Conservation (phyloP, 2,329 filamentous ascomycete genomes). For the Aureobasidium sp. region DNA sequence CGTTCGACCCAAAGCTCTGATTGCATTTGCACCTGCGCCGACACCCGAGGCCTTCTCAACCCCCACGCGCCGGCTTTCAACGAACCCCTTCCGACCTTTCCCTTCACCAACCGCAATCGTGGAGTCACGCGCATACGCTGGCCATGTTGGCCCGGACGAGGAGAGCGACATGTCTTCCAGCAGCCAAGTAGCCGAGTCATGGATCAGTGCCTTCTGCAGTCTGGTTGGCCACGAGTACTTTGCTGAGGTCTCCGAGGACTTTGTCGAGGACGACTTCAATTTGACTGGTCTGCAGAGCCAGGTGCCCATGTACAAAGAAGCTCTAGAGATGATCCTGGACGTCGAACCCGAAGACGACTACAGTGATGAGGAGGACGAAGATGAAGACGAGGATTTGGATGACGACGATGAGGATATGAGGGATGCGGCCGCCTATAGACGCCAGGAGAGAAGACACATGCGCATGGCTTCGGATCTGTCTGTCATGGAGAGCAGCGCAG, state of each 20-base stretch:
- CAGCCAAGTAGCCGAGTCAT: constrained; percentile 67
- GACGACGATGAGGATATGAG: constrained; percentile 52
- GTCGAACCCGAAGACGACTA: constrained; percentile 91
- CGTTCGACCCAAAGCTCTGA: background rate
- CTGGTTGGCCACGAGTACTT: constrained; percentile 97
- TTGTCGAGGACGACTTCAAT: constrained; percentile 99
- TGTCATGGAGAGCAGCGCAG: constrained; percentile 94
- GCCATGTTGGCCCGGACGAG: constrained; percentile 5
- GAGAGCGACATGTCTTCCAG: constrained; percentile 46
- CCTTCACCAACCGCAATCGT: background rate
- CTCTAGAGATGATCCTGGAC: constrained; percentile 97
- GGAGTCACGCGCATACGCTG: constrained; percentile 9
- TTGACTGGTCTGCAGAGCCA: constrained; percentile 90
- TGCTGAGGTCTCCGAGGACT: constrained; percentile 96
- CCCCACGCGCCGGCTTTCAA: background rate
- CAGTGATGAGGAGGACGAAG: constrained; percentile 58
- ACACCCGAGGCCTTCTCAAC: background rate
- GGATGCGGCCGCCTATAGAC: constrained; percentile 28
- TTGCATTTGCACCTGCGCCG: background rate
- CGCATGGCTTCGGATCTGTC: constrained; percentile 88
- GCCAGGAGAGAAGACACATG: constrained; percentile 63
- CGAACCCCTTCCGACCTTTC: background rate
- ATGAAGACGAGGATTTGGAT: constrained; percentile 41
- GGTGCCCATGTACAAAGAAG: constrained; percentile 98
- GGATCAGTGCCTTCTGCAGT: constrained; percentile 96